Percentiles rank a stretch among this genome's conserved stretches.
Evolutionary conservation across 140 eudicot species (phyloP).

Genomic region (Stevia rebaudiana): DNA sequence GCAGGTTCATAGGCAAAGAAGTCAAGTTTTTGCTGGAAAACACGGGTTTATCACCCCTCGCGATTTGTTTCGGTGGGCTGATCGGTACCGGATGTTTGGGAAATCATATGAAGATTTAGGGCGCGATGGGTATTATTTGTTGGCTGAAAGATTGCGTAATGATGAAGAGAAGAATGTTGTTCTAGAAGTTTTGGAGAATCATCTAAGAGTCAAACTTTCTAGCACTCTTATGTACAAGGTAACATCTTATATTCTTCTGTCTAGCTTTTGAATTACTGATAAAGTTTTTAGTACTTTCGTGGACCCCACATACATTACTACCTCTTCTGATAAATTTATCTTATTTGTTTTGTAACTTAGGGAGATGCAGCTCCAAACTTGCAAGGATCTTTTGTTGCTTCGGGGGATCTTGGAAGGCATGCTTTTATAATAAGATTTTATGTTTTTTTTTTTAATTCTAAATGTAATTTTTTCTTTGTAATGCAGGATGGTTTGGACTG

Average conservation of each 20-base stretch:
- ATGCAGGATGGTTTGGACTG: constrained; percentile 80
- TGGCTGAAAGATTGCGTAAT: constrained; percentile 93
- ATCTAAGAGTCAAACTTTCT: constrained; percentile 46
- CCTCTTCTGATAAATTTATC: background rate
- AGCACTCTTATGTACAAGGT: constrained; percentile 61
- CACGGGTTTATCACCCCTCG: constrained; percentile 96
- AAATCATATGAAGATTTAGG: constrained; percentile 65
- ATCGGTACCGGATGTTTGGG: constrained; percentile 59
- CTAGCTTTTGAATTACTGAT: background rate
- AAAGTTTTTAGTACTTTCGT: background rate
- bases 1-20: constrained; percentile 82
- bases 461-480: constrained; percentile 7
- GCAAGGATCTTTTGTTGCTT: constrained; percentile 15
- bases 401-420: constrained; percentile 48
- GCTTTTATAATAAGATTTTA: background rate
- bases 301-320: background rate
- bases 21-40: constrained; percentile 92
- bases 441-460: background rate
- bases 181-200: constrained; percentile 70
- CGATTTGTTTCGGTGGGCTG: constrained; percentile 97
- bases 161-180: constrained; percentile 63
- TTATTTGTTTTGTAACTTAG: constrained; percentile 27
- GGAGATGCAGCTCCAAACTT: constrained; percentile 21
- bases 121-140: constrained; percentile 74
- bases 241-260: background rate